Conservation (phyloP, 148 eudicot species). For the Rhododendron griersonianum region DNA sequence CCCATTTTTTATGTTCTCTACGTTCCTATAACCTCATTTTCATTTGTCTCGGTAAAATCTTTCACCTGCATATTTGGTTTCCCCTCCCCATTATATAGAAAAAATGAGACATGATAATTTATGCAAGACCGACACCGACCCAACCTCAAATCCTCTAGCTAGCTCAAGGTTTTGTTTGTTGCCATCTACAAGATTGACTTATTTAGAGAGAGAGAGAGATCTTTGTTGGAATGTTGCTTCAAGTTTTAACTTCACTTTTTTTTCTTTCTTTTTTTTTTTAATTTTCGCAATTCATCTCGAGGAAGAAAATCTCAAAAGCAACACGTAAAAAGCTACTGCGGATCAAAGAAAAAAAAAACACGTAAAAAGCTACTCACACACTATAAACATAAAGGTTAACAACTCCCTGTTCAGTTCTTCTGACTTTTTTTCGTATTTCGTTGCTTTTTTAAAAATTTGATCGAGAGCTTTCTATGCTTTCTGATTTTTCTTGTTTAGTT, state of each 20-base stretch:
- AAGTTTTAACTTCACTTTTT: background rate
- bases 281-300: too few relatives aligned
- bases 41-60: too few relatives aligned
- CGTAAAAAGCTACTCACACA: background rate
- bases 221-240: background rate
- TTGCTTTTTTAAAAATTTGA: too few relatives aligned
- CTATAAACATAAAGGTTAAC: background rate
- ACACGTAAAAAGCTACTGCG: background rate
- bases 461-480: background rate
- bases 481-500: background rate
- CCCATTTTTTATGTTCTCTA: too few relatives aligned
- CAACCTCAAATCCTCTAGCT: background rate
- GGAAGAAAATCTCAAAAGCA: too few relatives aligned
- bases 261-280: accelerated
- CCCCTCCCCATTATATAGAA: background rate
- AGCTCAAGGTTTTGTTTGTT: background rate
- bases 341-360: too few relatives aligned
- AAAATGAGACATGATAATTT: background rate
- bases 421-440: background rate
- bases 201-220: background rate
- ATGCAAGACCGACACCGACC: background rate
- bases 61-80: background rate
- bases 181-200: background rate
- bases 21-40: too few relatives aligned
- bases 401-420: background rate